A percentile compares a stretch with the other conserved stretches of the same genome.
These are phyloP conservation scores for Coemansia sp. DNA, from an alignment of 192 early-diverging fungal genomes.

Conservation along the genomic window DNA sequence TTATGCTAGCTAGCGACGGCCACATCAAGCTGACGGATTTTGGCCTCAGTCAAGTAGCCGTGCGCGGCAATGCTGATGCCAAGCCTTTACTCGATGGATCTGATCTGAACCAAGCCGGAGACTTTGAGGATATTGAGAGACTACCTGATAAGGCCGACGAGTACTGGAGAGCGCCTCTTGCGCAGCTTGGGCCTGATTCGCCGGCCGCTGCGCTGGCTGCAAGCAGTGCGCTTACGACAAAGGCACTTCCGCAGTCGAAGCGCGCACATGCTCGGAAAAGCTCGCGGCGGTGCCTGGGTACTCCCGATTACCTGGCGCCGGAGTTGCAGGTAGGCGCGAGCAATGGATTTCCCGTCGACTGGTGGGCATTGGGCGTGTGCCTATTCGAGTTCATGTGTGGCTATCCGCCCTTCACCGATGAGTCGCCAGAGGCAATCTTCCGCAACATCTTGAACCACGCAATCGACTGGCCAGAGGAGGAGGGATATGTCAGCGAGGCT, in stretches of 20 bases:
- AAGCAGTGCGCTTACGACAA: conserved; percentile 24
- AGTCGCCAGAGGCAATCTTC: conserved; percentile 85
- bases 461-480: conserved; percentile 62
- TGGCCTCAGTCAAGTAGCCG: conserved; percentile 85
- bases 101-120: conserved; percentile 27
- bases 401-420: conserved; percentile 90
- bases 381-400: conserved; percentile 90
- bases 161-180: conserved; percentile 40
- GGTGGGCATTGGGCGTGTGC: conserved; percentile 95
- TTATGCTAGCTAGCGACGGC: conserved; percentile 84
- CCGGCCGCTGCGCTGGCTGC: conserved; percentile 20
- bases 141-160: conserved; percentile 41
- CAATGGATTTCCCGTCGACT: conserved; percentile 87
- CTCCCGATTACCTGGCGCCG: conserved; percentile 94
- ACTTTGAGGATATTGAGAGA: conserved; percentile 21
- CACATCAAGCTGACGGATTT: conserved; percentile 96
- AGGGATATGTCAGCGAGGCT: conserved; percentile 61
- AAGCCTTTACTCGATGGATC: conserved; percentile 35
- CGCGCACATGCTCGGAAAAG: conserved; percentile 56
- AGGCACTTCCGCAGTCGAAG: conserved; percentile 51
- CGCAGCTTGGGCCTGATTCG: conserved; percentile 23
- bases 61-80: conserved; percentile 45
- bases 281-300: conserved; percentile 68
- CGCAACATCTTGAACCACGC: conserved; percentile 81
- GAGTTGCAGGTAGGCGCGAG: conserved; percentile 88